Evolutionary conservation across 2,329 filamentous ascomycete species (phyloP), one percentile per base, ranked within the genome.

Genomic region (Talaromyces sp.): DNA sequence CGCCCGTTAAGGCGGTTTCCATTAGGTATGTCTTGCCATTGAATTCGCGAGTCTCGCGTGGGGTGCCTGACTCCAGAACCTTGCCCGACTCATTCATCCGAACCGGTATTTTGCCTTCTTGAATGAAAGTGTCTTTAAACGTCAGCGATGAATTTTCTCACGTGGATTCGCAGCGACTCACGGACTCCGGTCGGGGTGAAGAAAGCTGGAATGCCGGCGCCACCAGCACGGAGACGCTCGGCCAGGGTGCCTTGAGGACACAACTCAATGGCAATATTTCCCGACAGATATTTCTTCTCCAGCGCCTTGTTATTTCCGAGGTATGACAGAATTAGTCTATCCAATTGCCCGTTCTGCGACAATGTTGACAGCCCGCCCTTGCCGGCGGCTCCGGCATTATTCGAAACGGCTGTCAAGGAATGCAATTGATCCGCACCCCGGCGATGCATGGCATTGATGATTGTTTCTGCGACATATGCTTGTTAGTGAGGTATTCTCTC

Each of bases 51-150:
- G 86, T 86, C 71, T 93, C 90, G 29, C 88, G 82, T 17, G 84
- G 81, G 42, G 78, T 79, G 2, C 87, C 87, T 58, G 80, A 82
- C 70, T 89, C 83, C 1, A 88, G 74, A 86, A 96, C 72, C 80
- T 95, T 68, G 86, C 92, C 60, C 85, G 96, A 75, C 79, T 91
- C 65, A 90, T 96, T 75, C 85, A 93, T 74, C 74, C 93, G 72
- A 89, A 95, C 72, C 83, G 90, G 72, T 9, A 75, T 74, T 41
- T 72, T 65, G 14, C 73, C 73, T n/a, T 71, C 67, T 39, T 75
- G 69, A 7, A 74, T 67, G 29, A 68, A 66, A 0, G 72, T 75
- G 40, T 69, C 70, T 49, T n/a, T 32, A 9, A 2, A 3, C 1
- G 36, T 41, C 22, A 40, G 36, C 16, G 4, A 17, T 29, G 7